These are phyloP conservation scores for Pichia sp. DNA, from an alignment of 1,139 yeast genomes.

Conservation along the genomic window DNA sequence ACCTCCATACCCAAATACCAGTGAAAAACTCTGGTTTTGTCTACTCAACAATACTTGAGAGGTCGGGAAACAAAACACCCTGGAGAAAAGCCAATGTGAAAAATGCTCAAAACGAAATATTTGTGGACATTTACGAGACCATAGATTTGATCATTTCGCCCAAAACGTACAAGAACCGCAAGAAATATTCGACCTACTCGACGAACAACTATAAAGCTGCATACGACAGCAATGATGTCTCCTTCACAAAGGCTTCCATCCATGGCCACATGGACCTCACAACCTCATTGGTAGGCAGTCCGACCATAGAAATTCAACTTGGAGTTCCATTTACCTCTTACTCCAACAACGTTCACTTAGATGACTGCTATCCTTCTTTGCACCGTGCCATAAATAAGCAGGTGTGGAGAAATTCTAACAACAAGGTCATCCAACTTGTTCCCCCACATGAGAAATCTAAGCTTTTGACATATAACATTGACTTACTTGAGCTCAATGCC, in stretches of 20 bases:
- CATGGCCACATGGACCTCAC: slow-evolving; percentile 62
- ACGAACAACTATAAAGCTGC: neutral
- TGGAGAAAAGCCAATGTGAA: slow-evolving; percentile 71
- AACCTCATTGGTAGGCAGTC: slow-evolving; percentile 71
- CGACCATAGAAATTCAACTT: slow-evolving; percentile 59
- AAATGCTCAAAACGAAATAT: slow-evolving; percentile 74
- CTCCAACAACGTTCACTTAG: slow-evolving; percentile 39
- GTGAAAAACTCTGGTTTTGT: neutral
- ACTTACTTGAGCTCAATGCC: slow-evolving; percentile 33
- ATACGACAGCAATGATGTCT: neutral
- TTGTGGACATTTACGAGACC: slow-evolving; percentile 68
- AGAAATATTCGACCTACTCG: slow-evolving; percentile 4
- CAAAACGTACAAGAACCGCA: slow-evolving; percentile 1
- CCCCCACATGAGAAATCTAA: slow-evolving; percentile 86
- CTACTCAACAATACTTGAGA: slow-evolving; percentile 27
- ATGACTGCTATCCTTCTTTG: slow-evolving; percentile 42
- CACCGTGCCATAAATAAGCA: slow-evolving; percentile 56
- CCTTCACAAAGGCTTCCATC: slow-evolving; percentile 42
- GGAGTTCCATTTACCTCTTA: slow-evolving; percentile 31
- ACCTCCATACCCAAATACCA: neutral
- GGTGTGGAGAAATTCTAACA: slow-evolving; percentile 38
- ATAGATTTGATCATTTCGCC: slow-evolving; percentile 44
- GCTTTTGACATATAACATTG: slow-evolving; percentile 62
- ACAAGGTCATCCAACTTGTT: slow-evolving; percentile 55
- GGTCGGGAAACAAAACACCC: slow-evolving; percentile 43